These are phyloP conservation scores for Yamadazyma sp. DNA, from an alignment of 1,139 yeast genomes.

Conservation along the genomic window DNA sequence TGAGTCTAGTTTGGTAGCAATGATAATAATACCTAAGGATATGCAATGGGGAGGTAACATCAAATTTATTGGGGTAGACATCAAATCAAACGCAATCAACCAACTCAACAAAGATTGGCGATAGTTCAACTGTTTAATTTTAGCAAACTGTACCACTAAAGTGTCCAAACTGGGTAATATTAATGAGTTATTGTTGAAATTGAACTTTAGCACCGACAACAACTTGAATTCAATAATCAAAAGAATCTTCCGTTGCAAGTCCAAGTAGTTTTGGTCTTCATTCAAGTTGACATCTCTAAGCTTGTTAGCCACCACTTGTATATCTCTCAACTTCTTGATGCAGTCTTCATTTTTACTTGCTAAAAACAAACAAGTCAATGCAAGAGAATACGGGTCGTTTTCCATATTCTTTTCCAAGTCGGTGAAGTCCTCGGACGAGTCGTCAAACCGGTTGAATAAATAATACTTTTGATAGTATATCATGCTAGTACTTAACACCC, in stretches of 20 bases:
- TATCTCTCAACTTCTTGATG: slow-evolving; percentile 72
- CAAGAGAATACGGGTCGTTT: slow-evolving; percentile 53
- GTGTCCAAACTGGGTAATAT: slow-evolving; percentile 58
- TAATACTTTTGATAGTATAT: slow-evolving; percentile 71
- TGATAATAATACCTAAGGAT: slow-evolving; percentile 63
- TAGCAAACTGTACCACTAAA: slow-evolving; percentile 66
- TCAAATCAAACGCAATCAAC: slow-evolving; percentile 73
- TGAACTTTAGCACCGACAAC: slow-evolving; percentile 73
- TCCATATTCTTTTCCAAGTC: slow-evolving; percentile 27
- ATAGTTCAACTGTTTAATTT: slow-evolving; percentile 49
- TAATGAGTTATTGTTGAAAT: slow-evolving; percentile 57
- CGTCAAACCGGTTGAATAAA: slow-evolving; percentile 60
- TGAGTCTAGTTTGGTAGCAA: slow-evolving; percentile 43
- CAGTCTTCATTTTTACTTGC: slow-evolving; percentile 89
- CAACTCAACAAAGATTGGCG: slow-evolving; percentile 61
- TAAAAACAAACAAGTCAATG: slow-evolving; percentile 71
- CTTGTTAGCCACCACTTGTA: slow-evolving; percentile 46
- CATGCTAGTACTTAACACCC: slow-evolving; percentile 67
- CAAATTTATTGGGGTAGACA: slow-evolving; percentile 68
- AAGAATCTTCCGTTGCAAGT: slow-evolving; percentile 52
- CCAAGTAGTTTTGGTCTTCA: slow-evolving; percentile 32
- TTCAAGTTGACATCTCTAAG: slow-evolving; percentile 31
- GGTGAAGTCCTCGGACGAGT: slow-evolving; percentile 20
- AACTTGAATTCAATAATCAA: slow-evolving; percentile 66
- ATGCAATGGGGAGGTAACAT: slow-evolving; percentile 79